Evolutionary conservation across 495 filamentous ascomycete species (phyloP).

Genomic region (Tetracladium setigerum): DNA sequence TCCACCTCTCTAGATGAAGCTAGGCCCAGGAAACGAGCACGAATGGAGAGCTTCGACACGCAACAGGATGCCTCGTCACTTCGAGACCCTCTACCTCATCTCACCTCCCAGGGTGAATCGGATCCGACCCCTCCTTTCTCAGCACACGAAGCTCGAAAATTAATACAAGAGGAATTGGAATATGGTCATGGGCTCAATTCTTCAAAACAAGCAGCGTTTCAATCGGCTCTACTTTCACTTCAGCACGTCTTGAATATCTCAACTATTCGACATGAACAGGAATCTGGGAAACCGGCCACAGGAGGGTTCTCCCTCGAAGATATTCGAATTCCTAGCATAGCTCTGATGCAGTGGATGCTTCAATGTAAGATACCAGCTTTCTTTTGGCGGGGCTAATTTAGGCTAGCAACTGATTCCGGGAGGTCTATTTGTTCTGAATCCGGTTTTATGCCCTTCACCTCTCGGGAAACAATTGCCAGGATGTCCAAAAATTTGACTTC

Average conservation of each 20-base stretch:
- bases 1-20: not conserved
- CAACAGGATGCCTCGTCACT: not conserved
- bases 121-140: not conserved
- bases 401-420: not conserved
- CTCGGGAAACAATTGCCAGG: not conserved
- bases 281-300: not conserved
- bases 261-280: not conserved
- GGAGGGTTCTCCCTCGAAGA: not conserved
- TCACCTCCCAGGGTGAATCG: not conserved
- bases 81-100: not conserved
- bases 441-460: constrained; percentile 8
- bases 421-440: not conserved
- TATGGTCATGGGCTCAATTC: not conserved
- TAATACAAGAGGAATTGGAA: constrained; percentile 8
- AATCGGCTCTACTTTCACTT: not conserved
- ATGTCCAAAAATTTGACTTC: not conserved
- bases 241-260: constrained; percentile 3
- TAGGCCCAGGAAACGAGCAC: not conserved
- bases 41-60: not conserved
- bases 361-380: constrained; percentile 1
- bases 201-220: not conserved
- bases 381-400: not conserved
- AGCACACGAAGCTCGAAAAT: not conserved
- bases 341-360: constrained; percentile 11
- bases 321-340: not conserved